Evolutionary conservation across 163 green algal genomes (phyloP).

Genomic region (Chlamydomonas reinhardtii): DNA sequence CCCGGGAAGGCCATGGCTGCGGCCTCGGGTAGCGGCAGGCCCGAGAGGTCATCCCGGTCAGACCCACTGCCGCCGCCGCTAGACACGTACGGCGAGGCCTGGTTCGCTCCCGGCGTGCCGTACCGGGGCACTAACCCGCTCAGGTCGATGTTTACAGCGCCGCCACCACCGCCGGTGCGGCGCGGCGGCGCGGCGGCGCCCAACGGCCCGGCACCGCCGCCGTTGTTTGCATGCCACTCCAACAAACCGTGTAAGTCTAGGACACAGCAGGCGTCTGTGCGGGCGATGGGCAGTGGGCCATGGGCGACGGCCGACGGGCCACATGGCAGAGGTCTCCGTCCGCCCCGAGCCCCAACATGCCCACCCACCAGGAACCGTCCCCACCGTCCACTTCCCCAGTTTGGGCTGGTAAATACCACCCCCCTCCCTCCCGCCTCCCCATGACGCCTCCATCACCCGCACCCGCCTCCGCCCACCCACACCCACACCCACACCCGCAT

Average conservation of each 20-base stretch:
- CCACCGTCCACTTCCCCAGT: too few relatives aligned
- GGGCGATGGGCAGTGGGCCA: too few relatives aligned
- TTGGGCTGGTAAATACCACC: too few relatives aligned
- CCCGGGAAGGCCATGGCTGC: background rate
- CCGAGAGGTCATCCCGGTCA: background rate
- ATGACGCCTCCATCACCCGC: too few relatives aligned
- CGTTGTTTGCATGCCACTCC: conserved; percentile 7
- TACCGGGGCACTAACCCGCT: background rate
- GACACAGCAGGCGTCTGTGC: background rate
- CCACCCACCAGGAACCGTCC: too few relatives aligned
- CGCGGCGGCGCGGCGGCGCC: background rate
- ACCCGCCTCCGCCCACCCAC: too few relatives aligned
- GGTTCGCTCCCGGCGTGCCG: background rate
- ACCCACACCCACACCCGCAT: too few relatives aligned
- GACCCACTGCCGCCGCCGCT: background rate
- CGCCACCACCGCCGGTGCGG: background rate
- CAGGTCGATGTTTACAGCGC: background rate
- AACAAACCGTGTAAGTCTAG: conserved; percentile 7
- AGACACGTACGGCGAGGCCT: background rate
- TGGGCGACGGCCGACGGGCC: too few relatives aligned
- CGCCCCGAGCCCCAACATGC: too few relatives aligned
- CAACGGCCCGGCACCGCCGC: background rate
- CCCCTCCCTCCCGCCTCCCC: too few relatives aligned
- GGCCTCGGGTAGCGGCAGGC: background rate
- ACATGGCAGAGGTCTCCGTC: too few relatives aligned